phyloP scores from a whole-genome alignment of 2,329 filamentous ascomycete genomes.

The Thielaviopsis euricoi region DNA sequence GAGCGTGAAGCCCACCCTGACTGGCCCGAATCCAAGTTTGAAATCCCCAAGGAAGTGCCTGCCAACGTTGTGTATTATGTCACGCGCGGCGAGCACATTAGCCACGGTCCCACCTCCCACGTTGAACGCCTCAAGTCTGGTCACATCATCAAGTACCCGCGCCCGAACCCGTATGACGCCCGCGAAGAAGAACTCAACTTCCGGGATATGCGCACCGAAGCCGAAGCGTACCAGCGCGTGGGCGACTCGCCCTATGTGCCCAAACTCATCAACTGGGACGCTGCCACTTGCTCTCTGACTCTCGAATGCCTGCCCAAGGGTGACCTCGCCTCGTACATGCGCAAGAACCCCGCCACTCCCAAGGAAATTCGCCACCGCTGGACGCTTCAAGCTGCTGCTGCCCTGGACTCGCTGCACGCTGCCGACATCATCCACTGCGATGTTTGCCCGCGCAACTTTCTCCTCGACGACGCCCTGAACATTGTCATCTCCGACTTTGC shows the following conservation, averaged over 20 bases:
- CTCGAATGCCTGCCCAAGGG: constrained; percentile 17
- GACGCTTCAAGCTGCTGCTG: constrained; percentile 20
- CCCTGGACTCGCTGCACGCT: constrained; percentile 20
- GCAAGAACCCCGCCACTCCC: constrained; percentile 6
- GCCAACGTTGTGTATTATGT: constrained; percentile 14
- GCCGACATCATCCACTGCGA: constrained; percentile 24
- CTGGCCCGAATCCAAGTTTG: constrained; percentile 15
- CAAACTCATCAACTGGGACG: constrained; percentile 15
- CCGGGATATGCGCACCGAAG: constrained; percentile 14
- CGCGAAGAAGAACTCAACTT: constrained; percentile 13
- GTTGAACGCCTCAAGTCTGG: constrained; percentile 15
- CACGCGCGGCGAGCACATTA: constrained; percentile 13
- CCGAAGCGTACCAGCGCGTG: constrained; percentile 15
- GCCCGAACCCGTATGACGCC: constrained; percentile 14
- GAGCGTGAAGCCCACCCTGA: constrained; percentile 13
- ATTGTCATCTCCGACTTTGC: constrained; percentile 23
- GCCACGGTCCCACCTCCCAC: constrained; percentile 13
- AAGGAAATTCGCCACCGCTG: constrained; percentile 16
- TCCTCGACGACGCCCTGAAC: constrained; percentile 20
- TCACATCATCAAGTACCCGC: constrained; percentile 15
- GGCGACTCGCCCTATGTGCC: constrained; percentile 14
- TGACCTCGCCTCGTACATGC: constrained; percentile 15
- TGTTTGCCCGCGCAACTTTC: constrained; percentile 23
- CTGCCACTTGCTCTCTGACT: constrained; percentile 14
- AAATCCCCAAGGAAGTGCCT: constrained; percentile 12